Base-by-base conservation (phyloP, 1,284 basidiomycete genomes). In the Rhodofomes roseus region DNA sequence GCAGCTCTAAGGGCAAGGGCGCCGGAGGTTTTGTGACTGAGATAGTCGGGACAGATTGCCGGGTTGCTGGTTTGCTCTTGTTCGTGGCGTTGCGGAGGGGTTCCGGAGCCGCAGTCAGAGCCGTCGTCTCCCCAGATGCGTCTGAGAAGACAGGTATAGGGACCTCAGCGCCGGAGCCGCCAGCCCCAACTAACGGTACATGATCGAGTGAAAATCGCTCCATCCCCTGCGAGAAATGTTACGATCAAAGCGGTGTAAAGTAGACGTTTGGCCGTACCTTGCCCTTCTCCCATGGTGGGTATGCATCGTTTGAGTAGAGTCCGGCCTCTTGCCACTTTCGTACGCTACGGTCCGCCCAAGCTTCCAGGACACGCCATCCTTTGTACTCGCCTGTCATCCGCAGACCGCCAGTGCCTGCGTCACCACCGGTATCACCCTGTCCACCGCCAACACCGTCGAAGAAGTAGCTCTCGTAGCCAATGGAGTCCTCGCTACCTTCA, bases 361-460 rank as follows among this genome's bases (percentile, higher is more conserved):
- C 94, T 73, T 96, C 94, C 61, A 96, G 76, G 16, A 94, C 90
- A 70, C 81, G 90, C 94, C 93, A 96, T 1, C 94, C 94, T 70
- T 84, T 83, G 71, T 96, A 96, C 71, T 93, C 87, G 31, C 93
- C 93, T 2, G 82, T 81, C 64, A 95, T 74, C 54, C 87, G 81
- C 68, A 95, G 72, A 3, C 85, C 87, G 23, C 84, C 86, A 18
- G 81, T 72, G 36, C 90, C 87, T 29, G 83, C 80, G 63, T 92
- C 92, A 16, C 85, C 86, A 20, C 86, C 87, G 14, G 88, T 90
- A 62, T 90, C 88, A 12, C 88, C 89, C 66, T 84, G 82, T 3
- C 89, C 87, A 20, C 88, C 82, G 37, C 88, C 90, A 61, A 76
- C 85, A 9, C 89, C 89, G 70, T 92, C 89, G 68, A 86, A 87